These are phyloP conservation scores for Didymella keratinophila DNA, from an alignment of 2,329 filamentous ascomycete species.

Conservation along the genomic window DNA sequence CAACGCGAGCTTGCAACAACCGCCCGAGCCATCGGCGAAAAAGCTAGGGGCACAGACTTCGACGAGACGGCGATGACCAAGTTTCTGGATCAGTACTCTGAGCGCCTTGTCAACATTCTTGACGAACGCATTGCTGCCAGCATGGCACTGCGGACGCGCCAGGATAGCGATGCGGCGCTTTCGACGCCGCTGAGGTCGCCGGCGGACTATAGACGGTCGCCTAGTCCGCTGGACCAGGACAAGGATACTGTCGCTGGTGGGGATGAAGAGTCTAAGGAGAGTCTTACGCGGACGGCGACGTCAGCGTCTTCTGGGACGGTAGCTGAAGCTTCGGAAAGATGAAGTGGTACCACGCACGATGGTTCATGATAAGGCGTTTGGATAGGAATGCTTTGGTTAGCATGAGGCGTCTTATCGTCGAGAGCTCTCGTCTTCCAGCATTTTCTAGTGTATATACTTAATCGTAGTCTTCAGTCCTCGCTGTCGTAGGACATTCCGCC, in stretches of 20 bases:
- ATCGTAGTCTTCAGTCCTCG: background rate
- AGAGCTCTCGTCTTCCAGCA: background rate
- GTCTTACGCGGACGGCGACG: background rate
- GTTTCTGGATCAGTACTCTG: conserved; percentile 77
- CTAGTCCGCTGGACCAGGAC: conserved; percentile 3
- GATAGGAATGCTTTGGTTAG: background rate
- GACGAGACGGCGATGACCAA: conserved; percentile 59
- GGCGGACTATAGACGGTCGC: conserved; percentile 13
- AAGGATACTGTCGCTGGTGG: background rate
- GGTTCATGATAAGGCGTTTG: conserved; percentile 11
- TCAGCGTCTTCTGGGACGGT: background rate
- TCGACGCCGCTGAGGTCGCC: conserved; percentile 10
- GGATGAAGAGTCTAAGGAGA: background rate
- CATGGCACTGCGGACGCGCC: conserved; percentile 47
- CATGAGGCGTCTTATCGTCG: background rate
- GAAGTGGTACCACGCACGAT: background rate
- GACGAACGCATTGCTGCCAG: conserved; percentile 70
- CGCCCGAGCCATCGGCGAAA: conserved; percentile 54
- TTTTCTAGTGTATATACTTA: conserved; percentile 7
- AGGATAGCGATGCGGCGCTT: conserved; percentile 40
- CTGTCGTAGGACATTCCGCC: background rate
- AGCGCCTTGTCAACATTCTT: conserved; percentile 73
- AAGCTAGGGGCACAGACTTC: conserved; percentile 50
- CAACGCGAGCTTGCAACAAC: conserved; percentile 64
- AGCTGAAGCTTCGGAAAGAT: background rate